These are phyloP conservation scores for Lycium barbarum DNA, from an alignment of 257 asterid species.

Conservation along the genomic window DNA sequence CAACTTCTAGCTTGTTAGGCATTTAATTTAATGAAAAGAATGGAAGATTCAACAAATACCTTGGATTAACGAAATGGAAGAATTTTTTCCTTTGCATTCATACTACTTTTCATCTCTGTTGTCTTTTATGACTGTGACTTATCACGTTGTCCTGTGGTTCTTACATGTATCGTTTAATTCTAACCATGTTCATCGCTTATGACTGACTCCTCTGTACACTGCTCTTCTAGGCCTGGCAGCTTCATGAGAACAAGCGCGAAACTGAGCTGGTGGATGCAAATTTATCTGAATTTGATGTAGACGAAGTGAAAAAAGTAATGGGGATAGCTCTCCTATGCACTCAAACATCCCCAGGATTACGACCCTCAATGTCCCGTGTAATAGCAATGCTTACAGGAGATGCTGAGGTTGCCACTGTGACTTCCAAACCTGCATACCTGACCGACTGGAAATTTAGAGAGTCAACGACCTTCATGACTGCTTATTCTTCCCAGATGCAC, in stretches of 20 bases:
- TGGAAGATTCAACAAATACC: neutral
- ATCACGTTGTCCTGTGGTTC: neutral
- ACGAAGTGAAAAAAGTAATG: conserved; percentile 53
- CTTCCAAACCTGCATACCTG: conserved; percentile 60
- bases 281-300: conserved; percentile 39
- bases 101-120: too few species aligned
- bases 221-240: conserved; percentile 38
- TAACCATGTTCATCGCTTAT: too few species aligned
- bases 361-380: conserved; percentile 70
- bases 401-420: conserved; percentile 49
- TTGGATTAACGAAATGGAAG: neutral
- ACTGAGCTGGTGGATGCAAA: conserved; percentile 53
- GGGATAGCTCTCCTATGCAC: conserved; percentile 66
- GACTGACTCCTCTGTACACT: neutral
- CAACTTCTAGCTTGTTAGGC: neutral
- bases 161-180: neutral
- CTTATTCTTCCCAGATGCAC: conserved; percentile 25
- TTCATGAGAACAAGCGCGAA: conserved; percentile 46
- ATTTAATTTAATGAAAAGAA: neutral
- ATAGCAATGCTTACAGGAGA: conserved; percentile 74
- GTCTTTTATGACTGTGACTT: neutral
- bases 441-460: conserved; percentile 63
- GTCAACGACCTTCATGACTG: conserved; percentile 40
- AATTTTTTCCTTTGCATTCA: neutral
- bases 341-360: conserved; percentile 55